Percentiles rank a stretch among this genome's conserved stretches.
phyloP scores from a whole-genome alignment of 441 rosid genomes.

The Macaranga tanarius region DNA sequence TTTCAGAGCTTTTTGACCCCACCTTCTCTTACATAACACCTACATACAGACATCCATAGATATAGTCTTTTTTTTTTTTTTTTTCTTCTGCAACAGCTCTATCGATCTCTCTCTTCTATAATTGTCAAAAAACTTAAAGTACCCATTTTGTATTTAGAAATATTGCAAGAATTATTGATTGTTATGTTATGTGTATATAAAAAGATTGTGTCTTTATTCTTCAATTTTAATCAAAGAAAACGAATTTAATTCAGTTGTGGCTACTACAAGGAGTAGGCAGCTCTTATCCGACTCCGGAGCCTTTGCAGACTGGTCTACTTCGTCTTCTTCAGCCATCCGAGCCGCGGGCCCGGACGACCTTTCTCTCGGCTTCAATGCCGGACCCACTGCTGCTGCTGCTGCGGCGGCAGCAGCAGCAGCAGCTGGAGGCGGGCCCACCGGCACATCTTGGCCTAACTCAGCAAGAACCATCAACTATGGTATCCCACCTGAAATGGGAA shows the following conservation, averaged over 20 bases:
- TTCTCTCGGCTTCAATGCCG: conserved; percentile 95
- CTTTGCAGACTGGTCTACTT: conserved; percentile 81
- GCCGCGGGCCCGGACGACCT: conserved; percentile 79
- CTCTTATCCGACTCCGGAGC: conserved; percentile 87
- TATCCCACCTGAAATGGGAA: conserved; percentile 69
- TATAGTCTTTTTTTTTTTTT: conserved; percentile 6
- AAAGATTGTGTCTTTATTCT: conserved; percentile 3
- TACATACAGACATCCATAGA: conserved; percentile 32
- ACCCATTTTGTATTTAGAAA: neutral
- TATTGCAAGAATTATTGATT: too few relatives aligned
- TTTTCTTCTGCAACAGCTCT: neutral
- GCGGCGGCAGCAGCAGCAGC: conserved; percentile 29
- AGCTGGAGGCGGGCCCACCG: conserved; percentile 33
- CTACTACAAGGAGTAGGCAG: conserved; percentile 82
- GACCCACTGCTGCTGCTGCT: conserved; percentile 43
- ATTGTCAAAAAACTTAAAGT: conserved; percentile 9
- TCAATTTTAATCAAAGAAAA: neutral
- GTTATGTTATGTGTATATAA: conserved; percentile 1
- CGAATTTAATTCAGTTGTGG: conserved; percentile 61
- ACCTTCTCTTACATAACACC: conserved; percentile 31
- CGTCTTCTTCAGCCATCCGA: conserved; percentile 56
- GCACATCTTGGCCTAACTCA: conserved; percentile 44
- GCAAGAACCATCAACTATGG: conserved; percentile 46
- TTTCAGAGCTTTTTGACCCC: conserved; percentile 46
- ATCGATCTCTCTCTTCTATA: conserved; percentile 17